A percentile compares a stretch with the other conserved stretches of the same genome.
These are phyloP conservation scores for Exophiala sp. DNA, from an alignment of 2,329 filamentous ascomycete genomes.

Conservation along the genomic window DNA sequence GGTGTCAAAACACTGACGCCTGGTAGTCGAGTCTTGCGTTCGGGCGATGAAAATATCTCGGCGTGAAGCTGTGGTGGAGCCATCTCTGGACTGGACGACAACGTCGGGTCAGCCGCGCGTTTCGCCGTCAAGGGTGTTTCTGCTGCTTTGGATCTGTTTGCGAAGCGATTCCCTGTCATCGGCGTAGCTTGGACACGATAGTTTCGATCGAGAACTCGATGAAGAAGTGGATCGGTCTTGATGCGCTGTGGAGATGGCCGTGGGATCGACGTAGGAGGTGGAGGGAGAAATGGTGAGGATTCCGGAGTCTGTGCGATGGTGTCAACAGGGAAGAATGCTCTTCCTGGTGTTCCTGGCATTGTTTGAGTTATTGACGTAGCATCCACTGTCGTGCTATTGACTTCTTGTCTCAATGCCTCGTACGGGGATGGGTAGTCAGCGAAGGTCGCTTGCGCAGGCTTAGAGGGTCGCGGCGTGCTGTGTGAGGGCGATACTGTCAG, in stretches of 20 bases:
- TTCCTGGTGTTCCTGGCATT: slow-evolving; percentile 27
- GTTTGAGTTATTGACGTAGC: slow-evolving; percentile 34
- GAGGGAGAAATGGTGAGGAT: slow-evolving; percentile 55
- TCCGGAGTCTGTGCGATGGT: slow-evolving; percentile 62
- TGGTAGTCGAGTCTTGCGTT: slow-evolving; percentile 49
- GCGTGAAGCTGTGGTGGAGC: slow-evolving; percentile 73
- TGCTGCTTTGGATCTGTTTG: slow-evolving; percentile 13
- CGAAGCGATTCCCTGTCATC: slow-evolving; percentile 41
- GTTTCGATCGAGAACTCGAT: slow-evolving; percentile 90
- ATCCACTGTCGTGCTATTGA: slow-evolving; percentile 46
- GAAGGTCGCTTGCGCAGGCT: slow-evolving; percentile 41
- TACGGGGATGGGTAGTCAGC: slow-evolving; percentile 73
- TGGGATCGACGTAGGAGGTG: slow-evolving; percentile 41
- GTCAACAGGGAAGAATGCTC: slow-evolving; percentile 18
- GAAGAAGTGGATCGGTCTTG: slow-evolving; percentile 69
- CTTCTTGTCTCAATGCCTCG: slow-evolving; percentile 66
- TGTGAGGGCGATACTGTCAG: slow-evolving; percentile 42
- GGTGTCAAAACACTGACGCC: slow-evolving; percentile 86
- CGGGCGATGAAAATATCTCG: slow-evolving; percentile 78
- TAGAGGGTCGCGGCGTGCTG: slow-evolving; percentile 46
- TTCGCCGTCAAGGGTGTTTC: slow-evolving; percentile 32
- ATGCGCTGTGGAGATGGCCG: slow-evolving; percentile 40
- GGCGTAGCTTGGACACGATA: slow-evolving; percentile 93
- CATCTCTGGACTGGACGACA: slow-evolving; percentile 69
- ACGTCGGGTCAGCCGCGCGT: slow-evolving; percentile 37